These are phyloP conservation scores for Byssoonygena ceratinophila DNA, from an alignment of 2,329 filamentous ascomycete genomes.

Conservation along the genomic window DNA sequence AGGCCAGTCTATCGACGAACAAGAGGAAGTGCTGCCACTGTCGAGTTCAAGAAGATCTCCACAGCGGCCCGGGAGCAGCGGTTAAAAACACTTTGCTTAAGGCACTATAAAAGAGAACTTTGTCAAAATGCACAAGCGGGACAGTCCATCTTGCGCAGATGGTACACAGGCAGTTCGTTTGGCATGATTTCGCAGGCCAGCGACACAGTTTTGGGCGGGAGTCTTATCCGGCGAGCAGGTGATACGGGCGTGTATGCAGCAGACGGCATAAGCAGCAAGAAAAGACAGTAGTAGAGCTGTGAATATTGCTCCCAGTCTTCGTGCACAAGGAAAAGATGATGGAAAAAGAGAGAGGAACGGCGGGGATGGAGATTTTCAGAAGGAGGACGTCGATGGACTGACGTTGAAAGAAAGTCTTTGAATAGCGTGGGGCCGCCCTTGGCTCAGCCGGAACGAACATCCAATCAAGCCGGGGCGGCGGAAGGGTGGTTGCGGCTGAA, in stretches of 20 bases:
- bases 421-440: neutral
- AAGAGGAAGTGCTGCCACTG: neutral
- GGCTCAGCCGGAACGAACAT: neutral
- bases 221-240: no score
- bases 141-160: no score
- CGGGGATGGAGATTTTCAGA: neutral
- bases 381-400: conserved; percentile 7
- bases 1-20: neutral
- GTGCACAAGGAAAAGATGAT: neutral
- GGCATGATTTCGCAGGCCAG: no score
- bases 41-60: no score
- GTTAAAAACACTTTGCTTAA: no score
- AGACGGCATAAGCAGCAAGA: neutral
- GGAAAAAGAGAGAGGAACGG: neutral
- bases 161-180: no score
- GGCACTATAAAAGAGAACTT: no score
- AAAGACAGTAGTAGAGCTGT: neutral
- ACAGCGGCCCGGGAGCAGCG: no score
- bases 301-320: neutral
- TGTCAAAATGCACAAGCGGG: no score
- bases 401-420: conserved; percentile 13
- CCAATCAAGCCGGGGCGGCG: neutral
- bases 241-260: neutral
- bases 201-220: no score
- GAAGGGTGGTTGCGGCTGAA: neutral